phyloP scores from a whole-genome alignment of 2,329 filamentous ascomycete species.

The Zasmidium citrigriseum region DNA sequence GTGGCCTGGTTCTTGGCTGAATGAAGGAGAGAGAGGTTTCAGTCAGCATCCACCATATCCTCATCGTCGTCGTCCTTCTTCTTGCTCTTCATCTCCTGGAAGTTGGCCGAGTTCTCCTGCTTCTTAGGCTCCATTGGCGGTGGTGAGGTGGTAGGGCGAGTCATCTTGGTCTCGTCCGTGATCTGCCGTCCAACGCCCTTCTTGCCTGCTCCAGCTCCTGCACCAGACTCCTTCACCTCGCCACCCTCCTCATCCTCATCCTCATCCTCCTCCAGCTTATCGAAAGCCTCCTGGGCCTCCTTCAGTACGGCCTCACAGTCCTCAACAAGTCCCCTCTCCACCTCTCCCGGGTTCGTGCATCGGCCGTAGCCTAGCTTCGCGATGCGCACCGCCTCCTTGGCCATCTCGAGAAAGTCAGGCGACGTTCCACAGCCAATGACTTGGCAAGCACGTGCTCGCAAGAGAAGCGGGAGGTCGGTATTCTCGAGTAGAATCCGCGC shows the following conservation, averaged over 20 bases:
- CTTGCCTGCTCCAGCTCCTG: no score
- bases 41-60: no score
- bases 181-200: no score
- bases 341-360: neutral
- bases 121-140: no score
- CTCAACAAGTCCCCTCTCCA: neutral
- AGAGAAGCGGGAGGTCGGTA: conserved; percentile 3
- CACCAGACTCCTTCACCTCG: conserved; percentile 30
- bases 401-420: conserved; percentile 10
- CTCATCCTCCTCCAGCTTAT: conserved; percentile 38
- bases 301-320: neutral
- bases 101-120: no score
- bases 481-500: conserved; percentile 8
- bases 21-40: no score
- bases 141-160: no score
- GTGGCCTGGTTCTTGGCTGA: no score
- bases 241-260: conserved; percentile 45
- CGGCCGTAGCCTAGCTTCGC: neutral
- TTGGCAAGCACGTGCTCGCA: conserved; percentile 9
- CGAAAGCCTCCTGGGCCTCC: neutral
- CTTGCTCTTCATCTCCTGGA: no score
- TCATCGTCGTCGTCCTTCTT: no score
- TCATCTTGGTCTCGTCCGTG: no score
- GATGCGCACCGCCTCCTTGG: conserved; percentile 6
- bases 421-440: conserved; percentile 3